These are phyloP conservation scores for Chaetothyriales sp. DNA, from an alignment of 2,329 filamentous ascomycete genomes.

Conservation along the genomic window DNA sequence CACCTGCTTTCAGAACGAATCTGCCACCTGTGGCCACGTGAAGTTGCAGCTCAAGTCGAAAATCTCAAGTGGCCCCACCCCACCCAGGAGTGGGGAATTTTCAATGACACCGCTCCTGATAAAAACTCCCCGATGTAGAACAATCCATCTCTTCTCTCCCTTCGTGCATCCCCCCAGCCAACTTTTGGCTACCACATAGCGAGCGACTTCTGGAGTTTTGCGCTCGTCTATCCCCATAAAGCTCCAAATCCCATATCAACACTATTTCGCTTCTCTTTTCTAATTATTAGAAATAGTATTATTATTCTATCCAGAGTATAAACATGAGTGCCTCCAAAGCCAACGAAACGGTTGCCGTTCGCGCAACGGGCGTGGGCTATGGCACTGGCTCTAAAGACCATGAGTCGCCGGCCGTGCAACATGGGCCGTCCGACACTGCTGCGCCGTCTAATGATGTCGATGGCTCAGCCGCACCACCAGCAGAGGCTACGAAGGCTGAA, in stretches of 20 bases:
- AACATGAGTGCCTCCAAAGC: conserved; percentile 14
- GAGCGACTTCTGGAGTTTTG: conserved; percentile 48
- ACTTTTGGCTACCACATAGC: conserved; percentile 18
- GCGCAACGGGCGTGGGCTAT: conserved; percentile 14
- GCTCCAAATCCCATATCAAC: conserved; percentile 25
- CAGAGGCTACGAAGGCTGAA: conserved; percentile 16
- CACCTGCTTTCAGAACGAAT: too few relatives aligned
- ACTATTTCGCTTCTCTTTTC: not conserved
- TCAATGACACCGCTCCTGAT: not conserved
- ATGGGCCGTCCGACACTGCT: conserved; percentile 26
- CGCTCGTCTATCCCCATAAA: conserved; percentile 38
- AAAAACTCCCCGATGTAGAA: not conserved
- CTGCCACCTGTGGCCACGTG: too few relatives aligned
- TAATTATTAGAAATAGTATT: not conserved
- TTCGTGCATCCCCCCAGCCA: not conserved
- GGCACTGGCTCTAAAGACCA: conserved; percentile 5
- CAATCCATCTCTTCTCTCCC: not conserved
- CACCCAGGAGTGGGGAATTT: too few relatives aligned
- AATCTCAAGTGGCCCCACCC: too few relatives aligned
- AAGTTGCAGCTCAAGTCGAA: too few relatives aligned
- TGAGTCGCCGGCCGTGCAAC: conserved; percentile 6
- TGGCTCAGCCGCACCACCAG: conserved; percentile 10
- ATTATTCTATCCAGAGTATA: conserved; percentile 1
- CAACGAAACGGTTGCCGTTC: conserved; percentile 6
- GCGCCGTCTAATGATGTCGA: not conserved